A percentile compares a stretch with the other conserved stretches of the same genome.
Evolutionary conservation across 306 rosid genomes (phyloP).

Genomic region (Arachis hypogaea): DNA sequence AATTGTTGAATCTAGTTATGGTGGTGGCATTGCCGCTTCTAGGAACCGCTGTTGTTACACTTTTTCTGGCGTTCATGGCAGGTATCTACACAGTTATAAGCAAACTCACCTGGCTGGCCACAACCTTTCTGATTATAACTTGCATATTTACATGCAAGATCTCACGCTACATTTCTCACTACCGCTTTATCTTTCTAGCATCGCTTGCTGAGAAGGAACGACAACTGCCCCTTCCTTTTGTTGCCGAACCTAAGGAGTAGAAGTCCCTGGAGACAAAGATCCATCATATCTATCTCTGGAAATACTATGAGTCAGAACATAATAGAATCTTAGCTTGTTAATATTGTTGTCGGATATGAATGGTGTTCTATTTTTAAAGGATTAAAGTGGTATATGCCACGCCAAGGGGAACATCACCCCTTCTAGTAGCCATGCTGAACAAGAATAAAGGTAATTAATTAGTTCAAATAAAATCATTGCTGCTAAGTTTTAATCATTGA

Average conservation of each 20-base stretch:
- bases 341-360: not conserved
- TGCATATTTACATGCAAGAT: not conserved
- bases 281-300: too few species aligned
- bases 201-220: not conserved
- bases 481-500: too few species aligned
- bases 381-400: too few species aligned
- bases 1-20: not conserved
- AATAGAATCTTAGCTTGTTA: too few species aligned
- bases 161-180: constrained; percentile 14
- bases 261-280: too few species aligned
- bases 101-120: constrained; percentile 34
- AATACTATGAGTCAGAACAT: too few species aligned
- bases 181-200: constrained; percentile 19
- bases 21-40: constrained; percentile 27
- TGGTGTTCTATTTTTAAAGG: too few species aligned
- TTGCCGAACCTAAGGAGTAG: too few species aligned
- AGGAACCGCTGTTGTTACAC: constrained; percentile 34
- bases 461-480: too few species aligned
- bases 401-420: not conserved
- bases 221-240: too few species aligned
- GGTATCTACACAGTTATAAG: constrained; percentile 39
- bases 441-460: not conserved
- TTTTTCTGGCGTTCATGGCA: constrained; percentile 42
- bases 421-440: not conserved
- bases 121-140: constrained; percentile 4